phyloP scores from a whole-genome alignment of 2,329 filamentous ascomycete species.

The Stenocarpella maydis region DNA sequence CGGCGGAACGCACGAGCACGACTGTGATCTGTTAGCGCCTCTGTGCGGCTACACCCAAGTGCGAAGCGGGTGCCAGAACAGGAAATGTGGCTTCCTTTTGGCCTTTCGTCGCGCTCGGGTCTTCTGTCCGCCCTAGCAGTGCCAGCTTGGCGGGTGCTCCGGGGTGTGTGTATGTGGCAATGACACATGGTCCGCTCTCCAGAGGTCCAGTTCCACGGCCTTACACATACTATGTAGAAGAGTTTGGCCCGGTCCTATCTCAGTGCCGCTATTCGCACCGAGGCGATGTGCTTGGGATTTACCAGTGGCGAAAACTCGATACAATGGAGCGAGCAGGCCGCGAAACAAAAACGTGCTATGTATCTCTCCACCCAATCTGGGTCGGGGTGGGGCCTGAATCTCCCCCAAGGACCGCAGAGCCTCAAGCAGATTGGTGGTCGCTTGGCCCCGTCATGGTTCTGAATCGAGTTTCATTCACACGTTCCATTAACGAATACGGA shows the following conservation, averaged over 20 bases:
- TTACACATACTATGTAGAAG: neutral
- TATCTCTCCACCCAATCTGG: conserved; percentile 23
- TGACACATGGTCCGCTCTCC: neutral
- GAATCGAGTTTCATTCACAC: neutral
- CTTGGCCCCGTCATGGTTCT: conserved; percentile 2
- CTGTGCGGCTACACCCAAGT: neutral
- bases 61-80: neutral
- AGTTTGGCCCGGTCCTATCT: neutral
- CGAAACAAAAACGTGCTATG: conserved; percentile 9
- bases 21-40: conserved; percentile 15
- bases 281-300: neutral
- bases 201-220: neutral
- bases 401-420: conserved; percentile 21
- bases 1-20: conserved; percentile 2
- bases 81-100: neutral
- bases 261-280: neutral
- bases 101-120: neutral
- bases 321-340: neutral
- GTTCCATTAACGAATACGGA: neutral
- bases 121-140: neutral
- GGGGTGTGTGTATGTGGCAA: neutral
- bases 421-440: conserved; percentile 1
- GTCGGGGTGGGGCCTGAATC: conserved; percentile 2
- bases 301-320: neutral
- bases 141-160: neutral